phyloP scores from a whole-genome alignment of 2,329 filamentous ascomycete species.

The Neoarthrinium moseri region DNA sequence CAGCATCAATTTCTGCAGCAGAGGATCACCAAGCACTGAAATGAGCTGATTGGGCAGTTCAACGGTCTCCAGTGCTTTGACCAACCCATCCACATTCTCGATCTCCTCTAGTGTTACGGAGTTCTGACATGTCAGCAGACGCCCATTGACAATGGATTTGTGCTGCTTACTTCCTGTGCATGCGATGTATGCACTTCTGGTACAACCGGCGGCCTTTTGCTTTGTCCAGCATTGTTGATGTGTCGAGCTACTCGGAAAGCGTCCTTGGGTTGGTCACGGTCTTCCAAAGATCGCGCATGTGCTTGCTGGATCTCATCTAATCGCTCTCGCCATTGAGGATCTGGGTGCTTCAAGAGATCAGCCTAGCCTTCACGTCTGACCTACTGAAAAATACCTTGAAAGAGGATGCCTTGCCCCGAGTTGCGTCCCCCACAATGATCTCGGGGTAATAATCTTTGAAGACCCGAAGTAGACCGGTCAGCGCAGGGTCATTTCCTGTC shows the following conservation, averaged over 20 bases:
- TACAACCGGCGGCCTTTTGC: constrained; percentile 51
- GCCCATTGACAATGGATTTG: not conserved
- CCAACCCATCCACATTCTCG: constrained; percentile 67
- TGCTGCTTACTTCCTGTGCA: constrained; percentile 58
- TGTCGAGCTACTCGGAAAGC: constrained; percentile 67
- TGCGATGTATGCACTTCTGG: constrained; percentile 74
- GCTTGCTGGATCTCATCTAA: constrained; percentile 65
- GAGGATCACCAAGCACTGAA: constrained; percentile 70
- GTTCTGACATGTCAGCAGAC: constrained; percentile 41
- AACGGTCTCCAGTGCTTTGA: constrained; percentile 72
- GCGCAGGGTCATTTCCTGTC: constrained; percentile 68
- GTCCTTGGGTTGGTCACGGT: constrained; percentile 27
- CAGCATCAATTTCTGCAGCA: constrained; percentile 76
- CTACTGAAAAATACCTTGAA: constrained; percentile 60
- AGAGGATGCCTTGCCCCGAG: constrained; percentile 57
- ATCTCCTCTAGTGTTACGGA: constrained; percentile 76
- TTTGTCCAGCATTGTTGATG: too few relatives aligned
- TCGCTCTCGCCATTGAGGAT: constrained; percentile 69
- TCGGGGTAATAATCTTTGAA: constrained; percentile 92
- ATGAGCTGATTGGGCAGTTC: constrained; percentile 81
- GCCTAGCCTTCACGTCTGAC: constrained; percentile 19
- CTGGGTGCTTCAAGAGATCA: constrained; percentile 61
- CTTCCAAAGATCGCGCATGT: constrained; percentile 38
- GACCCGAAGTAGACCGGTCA: constrained; percentile 74
- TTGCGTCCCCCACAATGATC: constrained; percentile 73